Conservation (phyloP, 75 land plant genomes). For the Cryptomeria japonica region DNA sequence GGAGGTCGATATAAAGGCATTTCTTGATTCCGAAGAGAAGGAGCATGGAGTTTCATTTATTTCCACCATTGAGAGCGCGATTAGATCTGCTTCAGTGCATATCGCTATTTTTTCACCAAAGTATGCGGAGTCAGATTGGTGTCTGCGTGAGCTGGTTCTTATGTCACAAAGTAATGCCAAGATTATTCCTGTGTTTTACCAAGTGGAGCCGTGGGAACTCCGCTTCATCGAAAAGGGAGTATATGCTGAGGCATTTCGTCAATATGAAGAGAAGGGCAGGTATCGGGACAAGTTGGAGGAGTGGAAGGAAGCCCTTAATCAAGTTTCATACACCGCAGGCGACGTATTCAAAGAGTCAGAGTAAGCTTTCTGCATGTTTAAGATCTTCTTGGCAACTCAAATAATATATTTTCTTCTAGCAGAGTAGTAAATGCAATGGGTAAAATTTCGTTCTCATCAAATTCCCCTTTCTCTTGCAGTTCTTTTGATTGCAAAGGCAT, state of each 20-base stretch:
- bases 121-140: neutral
- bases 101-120: neutral
- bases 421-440: neutral
- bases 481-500: neutral
- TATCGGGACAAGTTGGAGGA: neutral
- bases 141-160: neutral
- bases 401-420: too few species aligned
- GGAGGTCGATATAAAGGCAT: neutral
- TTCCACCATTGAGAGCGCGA: neutral
- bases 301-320: neutral
- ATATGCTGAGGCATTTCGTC: neutral
- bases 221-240: neutral
- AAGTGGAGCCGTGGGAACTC: neutral
- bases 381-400: too few species aligned
- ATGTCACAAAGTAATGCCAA: too few species aligned
- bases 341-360: too few species aligned
- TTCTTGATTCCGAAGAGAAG: neutral
- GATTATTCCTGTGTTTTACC: neutral
- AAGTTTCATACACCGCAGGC: neutral
- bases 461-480: neutral
- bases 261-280: neutral
- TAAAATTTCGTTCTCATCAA: neutral
- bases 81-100: neutral
- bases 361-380: too few species aligned
- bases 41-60: neutral